Evolutionary conservation across 108 stramenopile genomes (phyloP), one percentile per base, ranked within the genome.

Genomic region (Skeletonema marinoi): DNA sequence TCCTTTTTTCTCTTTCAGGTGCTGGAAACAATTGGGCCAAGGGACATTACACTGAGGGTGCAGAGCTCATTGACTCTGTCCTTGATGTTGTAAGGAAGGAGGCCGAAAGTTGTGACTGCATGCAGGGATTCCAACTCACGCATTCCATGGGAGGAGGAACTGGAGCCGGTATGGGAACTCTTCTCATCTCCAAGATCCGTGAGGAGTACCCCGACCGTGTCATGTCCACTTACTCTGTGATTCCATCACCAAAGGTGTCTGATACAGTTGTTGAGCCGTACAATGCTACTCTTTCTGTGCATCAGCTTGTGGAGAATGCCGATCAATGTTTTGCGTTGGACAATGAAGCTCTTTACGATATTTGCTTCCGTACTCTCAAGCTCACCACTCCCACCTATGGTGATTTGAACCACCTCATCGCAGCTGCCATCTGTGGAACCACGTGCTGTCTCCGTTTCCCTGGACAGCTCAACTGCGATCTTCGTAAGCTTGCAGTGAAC

Each of bases 381-480:
- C 93, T 96, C 65, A 83, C 90, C 68, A 96, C 92, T 70, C 95
- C 95, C 32, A 92, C 89, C 44, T 96, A 94, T 89, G 85, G 92
- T 17, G 97, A 98, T 80, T 85, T 98, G 31, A 98, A 98, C 88
- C 88, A 97, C 80, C 90, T 98, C 65, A 97, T 97, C 78, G 97
- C 95, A 65, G 93, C 93, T 48, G 95, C 96, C 72, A 93, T 97
- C 61, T 91, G 90, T 64, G 97, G 98, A 85, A 97, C 95, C 19
- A 98, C 98, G 14, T 97, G 96, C 91, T 97, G 90, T 51, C 93
- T 98, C 32, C 96, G 98, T 80, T 97, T 98, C 88, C 98, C 98
- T 60, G 98, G 98, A 31, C 98, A 98, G 92, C 94, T 98, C 61
- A 98, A 98, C 94, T 97, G 96, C 85, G 98, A 98, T 88, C 94